These are phyloP conservation scores for Teunomyces aglyptinius DNA, from an alignment of 805 yeast genomes.

Conservation along the genomic window DNA sequence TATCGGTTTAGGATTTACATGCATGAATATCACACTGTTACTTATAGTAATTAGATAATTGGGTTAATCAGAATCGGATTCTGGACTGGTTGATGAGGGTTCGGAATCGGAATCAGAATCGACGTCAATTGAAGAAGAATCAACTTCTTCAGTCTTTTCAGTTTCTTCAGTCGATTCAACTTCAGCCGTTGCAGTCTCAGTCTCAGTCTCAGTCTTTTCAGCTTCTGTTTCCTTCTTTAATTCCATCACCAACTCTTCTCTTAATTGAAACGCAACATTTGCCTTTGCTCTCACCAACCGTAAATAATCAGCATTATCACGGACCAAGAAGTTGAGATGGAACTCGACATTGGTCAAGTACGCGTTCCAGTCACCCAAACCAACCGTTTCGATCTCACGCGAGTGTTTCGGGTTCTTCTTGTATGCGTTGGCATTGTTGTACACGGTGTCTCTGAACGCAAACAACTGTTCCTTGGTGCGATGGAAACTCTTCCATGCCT, in stretches of 20 bases:
- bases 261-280: conserved; percentile 40
- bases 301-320: conserved; percentile 63
- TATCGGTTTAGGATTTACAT: background rate
- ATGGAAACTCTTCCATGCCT: conserved; percentile 53
- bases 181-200: background rate
- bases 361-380: conserved; percentile 33
- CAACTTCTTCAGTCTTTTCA: background rate
- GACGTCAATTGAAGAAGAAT: no score
- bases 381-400: conserved; percentile 19
- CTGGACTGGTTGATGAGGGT: no score
- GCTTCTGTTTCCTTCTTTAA: conserved; percentile 9
- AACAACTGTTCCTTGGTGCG: conserved; percentile 54
- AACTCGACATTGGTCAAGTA: conserved; percentile 39
- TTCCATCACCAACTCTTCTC: conserved; percentile 28
- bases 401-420: conserved; percentile 11
- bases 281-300: conserved; percentile 41
- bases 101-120: no score
- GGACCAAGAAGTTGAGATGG: conserved; percentile 48
- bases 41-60: no score
- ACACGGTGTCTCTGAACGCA: conserved; percentile 52
- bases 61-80: no score
- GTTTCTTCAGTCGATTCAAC: background rate
- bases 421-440: conserved; percentile 24
- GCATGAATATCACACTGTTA: background rate
- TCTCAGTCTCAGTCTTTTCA: conserved; percentile 2